Conservation (phyloP, 163 green algal species). For the Scenedesmus sp. region DNA sequence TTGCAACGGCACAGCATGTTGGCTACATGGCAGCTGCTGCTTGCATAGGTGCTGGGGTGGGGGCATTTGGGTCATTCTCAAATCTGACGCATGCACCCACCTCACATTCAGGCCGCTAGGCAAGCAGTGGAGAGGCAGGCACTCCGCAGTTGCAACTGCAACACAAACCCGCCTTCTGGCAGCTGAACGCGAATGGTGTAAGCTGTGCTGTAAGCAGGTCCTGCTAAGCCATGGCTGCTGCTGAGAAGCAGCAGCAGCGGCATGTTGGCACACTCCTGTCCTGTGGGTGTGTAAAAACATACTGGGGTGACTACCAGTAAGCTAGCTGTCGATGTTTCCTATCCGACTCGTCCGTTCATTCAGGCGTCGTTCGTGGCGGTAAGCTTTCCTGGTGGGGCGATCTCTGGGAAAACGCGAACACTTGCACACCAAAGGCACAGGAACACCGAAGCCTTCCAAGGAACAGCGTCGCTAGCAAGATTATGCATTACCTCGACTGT, state of each 20-base stretch:
- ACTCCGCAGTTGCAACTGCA: neutral
- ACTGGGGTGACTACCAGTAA: neutral
- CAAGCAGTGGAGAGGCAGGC: conserved; percentile 11
- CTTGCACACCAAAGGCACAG: too few relatives aligned
- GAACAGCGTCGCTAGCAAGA: too few relatives aligned
- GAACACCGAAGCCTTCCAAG: too few relatives aligned
- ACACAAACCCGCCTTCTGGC: neutral
- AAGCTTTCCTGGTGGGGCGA: too few relatives aligned
- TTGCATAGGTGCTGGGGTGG: neutral
- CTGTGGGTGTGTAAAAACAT: neutral
- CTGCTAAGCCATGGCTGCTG: neutral
- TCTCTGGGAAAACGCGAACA: too few relatives aligned
- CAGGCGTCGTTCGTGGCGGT: too few relatives aligned
- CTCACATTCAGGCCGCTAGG: conserved; percentile 30
- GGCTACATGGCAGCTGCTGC: neutral
- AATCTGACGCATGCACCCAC: neutral
- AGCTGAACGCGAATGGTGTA: neutral
- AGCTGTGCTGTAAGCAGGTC: neutral
- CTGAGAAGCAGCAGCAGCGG: neutral
- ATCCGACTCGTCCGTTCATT: too few relatives aligned
- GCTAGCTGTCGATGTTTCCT: too few relatives aligned
- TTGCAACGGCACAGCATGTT: too few relatives aligned
- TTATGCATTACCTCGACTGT: too few relatives aligned
- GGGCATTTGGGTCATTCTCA: neutral
- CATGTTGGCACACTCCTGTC: neutral